Conservation (phyloP, 2,329 filamentous ascomycete species). For the Beauveria sp. region DNA sequence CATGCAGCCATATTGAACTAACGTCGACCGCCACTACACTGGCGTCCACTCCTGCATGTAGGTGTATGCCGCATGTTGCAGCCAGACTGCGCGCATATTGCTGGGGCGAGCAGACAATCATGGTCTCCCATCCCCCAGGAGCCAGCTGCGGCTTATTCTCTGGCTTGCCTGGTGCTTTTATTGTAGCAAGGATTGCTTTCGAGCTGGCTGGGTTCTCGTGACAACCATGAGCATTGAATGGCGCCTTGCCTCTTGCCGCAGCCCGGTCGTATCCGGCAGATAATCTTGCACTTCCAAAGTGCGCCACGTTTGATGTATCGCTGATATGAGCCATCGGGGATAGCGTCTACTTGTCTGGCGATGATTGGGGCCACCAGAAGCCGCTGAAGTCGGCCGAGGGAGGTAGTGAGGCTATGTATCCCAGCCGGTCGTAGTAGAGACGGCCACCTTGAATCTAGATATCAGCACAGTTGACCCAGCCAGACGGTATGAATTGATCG, state of each 20-base stretch:
- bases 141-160: not conserved
- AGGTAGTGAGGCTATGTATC: not conserved
- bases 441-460: not conserved
- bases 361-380: not conserved
- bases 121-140: not conserved
- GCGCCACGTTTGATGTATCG: slow-evolving; percentile 3
- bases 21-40: not conserved
- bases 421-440: not conserved
- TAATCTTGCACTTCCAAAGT: not conserved
- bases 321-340: slow-evolving; percentile 4
- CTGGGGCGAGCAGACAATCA: not conserved
- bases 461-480: not conserved
- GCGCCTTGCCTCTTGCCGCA: not conserved
- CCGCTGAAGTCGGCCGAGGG: not conserved
- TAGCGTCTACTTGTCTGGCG: not conserved
- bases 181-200: not conserved
- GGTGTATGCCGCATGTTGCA: not conserved
- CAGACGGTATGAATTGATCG: not conserved
- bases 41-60: not conserved
- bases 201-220: not conserved
- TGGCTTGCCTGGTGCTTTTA: not conserved
- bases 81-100: not conserved
- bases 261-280: not conserved
- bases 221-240: not conserved
- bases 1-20: not conserved